Evolutionary conservation across 2,329 filamentous ascomycete genomes (phyloP).

Genomic region (Fusarium acutatum): DNA sequence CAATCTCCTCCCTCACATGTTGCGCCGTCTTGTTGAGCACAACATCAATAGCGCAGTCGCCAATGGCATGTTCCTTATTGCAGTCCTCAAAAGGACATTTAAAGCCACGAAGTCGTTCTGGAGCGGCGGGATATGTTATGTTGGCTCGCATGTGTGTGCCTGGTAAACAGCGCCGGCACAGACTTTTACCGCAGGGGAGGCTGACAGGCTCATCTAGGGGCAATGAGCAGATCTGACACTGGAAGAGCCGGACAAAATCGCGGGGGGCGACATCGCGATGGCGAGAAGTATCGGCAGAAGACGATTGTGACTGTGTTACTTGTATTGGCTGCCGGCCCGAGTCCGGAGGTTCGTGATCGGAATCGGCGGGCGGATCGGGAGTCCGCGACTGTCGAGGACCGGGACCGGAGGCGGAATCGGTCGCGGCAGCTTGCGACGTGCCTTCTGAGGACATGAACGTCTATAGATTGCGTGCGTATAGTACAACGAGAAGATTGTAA

Average conservation of each 20-base stretch:
- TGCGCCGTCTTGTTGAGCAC: conserved; percentile 76
- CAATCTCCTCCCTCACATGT: conserved; percentile 64
- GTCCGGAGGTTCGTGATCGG: conserved; percentile 9
- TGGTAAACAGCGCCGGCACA: conserved; percentile 81
- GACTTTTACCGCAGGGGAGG: conserved; percentile 80
- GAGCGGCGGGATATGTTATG: conserved; percentile 79
- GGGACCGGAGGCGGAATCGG: conserved; percentile 23
- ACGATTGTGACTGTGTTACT: conserved; percentile 9
- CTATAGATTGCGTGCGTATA: conserved; percentile 3
- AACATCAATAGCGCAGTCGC: conserved; percentile 81
- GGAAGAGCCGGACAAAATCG: conserved; percentile 71
- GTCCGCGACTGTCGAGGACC: conserved; percentile 4
- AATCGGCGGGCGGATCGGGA: conserved; percentile 5
- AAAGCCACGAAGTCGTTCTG: conserved; percentile 74
- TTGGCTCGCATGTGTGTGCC: conserved; percentile 69
- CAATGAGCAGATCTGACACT: conserved; percentile 78
- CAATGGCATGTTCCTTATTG: conserved; percentile 74
- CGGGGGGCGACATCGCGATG: conserved; percentile 38
- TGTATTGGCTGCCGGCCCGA: conserved; percentile 6
- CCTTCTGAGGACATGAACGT: conserved; percentile 34
- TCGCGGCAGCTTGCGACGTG: conserved; percentile 16
- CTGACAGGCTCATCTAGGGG: conserved; percentile 75
- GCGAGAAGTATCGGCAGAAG: not conserved
- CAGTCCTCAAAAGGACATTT: conserved; percentile 77
- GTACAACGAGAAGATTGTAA: not conserved